Evolutionary conservation across 768 basidiomycete species (phyloP).

Genomic region (Dentipellis fragilis): DNA sequence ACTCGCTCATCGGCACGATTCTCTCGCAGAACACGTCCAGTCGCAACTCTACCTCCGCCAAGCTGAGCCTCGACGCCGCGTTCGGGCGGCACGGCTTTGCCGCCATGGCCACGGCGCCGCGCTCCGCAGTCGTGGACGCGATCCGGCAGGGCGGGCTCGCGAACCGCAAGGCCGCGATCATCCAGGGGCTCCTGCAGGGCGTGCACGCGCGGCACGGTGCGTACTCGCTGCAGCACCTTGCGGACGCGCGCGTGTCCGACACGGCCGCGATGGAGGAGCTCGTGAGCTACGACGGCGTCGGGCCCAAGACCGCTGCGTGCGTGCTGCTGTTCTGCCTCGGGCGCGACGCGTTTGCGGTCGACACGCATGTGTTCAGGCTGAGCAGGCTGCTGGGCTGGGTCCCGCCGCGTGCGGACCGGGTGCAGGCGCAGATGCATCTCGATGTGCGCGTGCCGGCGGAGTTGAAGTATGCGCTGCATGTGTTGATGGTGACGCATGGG

Average conservation of each 20-base stretch:
- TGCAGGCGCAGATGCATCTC: slow-evolving; percentile 47
- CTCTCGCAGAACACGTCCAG: slow-evolving; percentile 52
- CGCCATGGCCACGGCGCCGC: slow-evolving; percentile 35
- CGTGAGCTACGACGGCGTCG: slow-evolving; percentile 46
- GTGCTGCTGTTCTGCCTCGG: slow-evolving; percentile 52
- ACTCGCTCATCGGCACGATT: slow-evolving; percentile 46
- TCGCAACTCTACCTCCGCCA: slow-evolving; percentile 40
- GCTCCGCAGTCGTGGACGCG: slow-evolving; percentile 33
- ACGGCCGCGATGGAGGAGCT: slow-evolving; percentile 48
- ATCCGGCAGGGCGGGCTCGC: slow-evolving; percentile 48
- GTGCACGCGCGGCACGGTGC: slow-evolving; percentile 37
- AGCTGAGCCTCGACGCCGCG: slow-evolving; percentile 32
- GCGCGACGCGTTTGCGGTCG: slow-evolving; percentile 52
- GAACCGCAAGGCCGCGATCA: slow-evolving; percentile 47
- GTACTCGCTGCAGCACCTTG: slow-evolving; percentile 51
- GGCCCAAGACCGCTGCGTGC: slow-evolving; percentile 56
- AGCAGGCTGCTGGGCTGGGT: slow-evolving; percentile 43
- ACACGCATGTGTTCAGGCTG: slow-evolving; percentile 52
- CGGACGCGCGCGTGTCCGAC: slow-evolving; percentile 25
- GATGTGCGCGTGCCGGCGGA: slow-evolving; percentile 40
- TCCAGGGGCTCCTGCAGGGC: slow-evolving; percentile 35
- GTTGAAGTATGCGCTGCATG: slow-evolving; percentile 48
- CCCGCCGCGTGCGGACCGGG: slow-evolving; percentile 33
- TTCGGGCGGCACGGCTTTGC: slow-evolving; percentile 44
- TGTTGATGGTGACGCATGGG: slow-evolving; percentile 50